phyloP scores from a whole-genome alignment of 495 filamentous ascomycete species.

The Aspergillus egyptiacus region DNA sequence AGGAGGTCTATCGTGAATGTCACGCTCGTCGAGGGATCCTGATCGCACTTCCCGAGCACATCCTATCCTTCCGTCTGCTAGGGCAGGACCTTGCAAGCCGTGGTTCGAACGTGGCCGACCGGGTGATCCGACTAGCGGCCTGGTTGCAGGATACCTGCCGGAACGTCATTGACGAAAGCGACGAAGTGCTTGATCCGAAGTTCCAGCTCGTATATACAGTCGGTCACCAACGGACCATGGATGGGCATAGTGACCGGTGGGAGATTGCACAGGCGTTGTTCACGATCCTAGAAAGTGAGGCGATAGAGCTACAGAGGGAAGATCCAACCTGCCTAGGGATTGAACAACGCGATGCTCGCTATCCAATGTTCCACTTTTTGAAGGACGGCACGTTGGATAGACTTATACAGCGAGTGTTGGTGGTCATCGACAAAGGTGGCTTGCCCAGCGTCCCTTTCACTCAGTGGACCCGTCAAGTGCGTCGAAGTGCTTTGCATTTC shows the following conservation, averaged over 20 bases:
- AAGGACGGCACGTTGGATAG: not conserved
- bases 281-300: conserved; percentile 27
- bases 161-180: conserved; percentile 63
- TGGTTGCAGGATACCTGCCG: conserved; percentile 23
- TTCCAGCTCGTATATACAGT: conserved; percentile 65
- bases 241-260: conserved; percentile 57
- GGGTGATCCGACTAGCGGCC: not conserved
- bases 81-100: not conserved
- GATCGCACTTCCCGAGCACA: not conserved
- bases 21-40: not conserved
- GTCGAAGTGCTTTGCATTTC: not conserved
- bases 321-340: not conserved
- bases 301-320: not conserved
- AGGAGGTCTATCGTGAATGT: not conserved
- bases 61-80: conserved; percentile 33
- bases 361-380: not conserved
- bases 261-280: conserved; percentile 50
- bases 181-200: conserved; percentile 56
- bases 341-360: not conserved
- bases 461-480: not conserved
- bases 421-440: not conserved
- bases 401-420: not conserved
- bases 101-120: not conserved
- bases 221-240: conserved; percentile 48
- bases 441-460: not conserved